These are phyloP conservation scores for Fusarium dimerum DNA, from an alignment of 2,329 filamentous ascomycete species.

Conservation along the genomic window DNA sequence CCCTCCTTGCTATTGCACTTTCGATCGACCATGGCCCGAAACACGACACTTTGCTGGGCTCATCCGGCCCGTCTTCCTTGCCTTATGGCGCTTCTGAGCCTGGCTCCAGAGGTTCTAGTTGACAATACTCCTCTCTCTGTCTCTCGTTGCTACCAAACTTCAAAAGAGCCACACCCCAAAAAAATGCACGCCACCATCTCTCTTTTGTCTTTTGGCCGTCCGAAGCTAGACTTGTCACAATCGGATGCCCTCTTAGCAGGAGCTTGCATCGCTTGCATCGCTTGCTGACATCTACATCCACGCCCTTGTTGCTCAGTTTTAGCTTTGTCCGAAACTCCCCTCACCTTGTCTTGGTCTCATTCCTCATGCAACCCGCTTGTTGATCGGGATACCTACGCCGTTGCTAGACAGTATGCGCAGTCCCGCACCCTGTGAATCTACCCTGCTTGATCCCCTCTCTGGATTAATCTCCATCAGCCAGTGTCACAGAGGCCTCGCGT, in stretches of 20 bases:
- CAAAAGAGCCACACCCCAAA: slow-evolving; percentile 16
- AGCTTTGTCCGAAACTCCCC: background rate
- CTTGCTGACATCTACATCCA: slow-evolving; percentile 12
- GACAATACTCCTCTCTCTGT: slow-evolving; percentile 4
- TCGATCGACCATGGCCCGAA: slow-evolving; percentile 6
- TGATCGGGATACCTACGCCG: slow-evolving; percentile 25
- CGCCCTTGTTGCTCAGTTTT: slow-evolving; percentile 16
- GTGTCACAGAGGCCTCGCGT: slow-evolving; percentile 11
- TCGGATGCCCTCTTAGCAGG: slow-evolving; percentile 8
- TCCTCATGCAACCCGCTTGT: slow-evolving; percentile 18
- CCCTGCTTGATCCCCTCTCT: slow-evolving; percentile 6
- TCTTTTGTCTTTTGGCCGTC: slow-evolving; percentile 12
- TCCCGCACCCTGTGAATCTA: background rate
- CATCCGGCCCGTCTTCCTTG: slow-evolving; percentile 22
- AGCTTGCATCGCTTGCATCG: background rate
- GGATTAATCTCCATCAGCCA: slow-evolving; percentile 16
- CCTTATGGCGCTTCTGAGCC: too few relatives aligned
- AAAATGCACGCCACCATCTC: slow-evolving; percentile 27
- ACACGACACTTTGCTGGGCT: slow-evolving; percentile 19
- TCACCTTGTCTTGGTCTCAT: slow-evolving; percentile 2
- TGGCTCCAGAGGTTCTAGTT: too few relatives aligned
- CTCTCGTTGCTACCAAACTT: slow-evolving; percentile 8
- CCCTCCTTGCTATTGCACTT: slow-evolving; percentile 1
- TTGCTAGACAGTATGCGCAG: background rate
- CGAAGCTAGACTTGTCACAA: slow-evolving; percentile 16